Conservation (phyloP, 225 moss, liverwort and hornwort species). For the Neckera pumila region DNA sequence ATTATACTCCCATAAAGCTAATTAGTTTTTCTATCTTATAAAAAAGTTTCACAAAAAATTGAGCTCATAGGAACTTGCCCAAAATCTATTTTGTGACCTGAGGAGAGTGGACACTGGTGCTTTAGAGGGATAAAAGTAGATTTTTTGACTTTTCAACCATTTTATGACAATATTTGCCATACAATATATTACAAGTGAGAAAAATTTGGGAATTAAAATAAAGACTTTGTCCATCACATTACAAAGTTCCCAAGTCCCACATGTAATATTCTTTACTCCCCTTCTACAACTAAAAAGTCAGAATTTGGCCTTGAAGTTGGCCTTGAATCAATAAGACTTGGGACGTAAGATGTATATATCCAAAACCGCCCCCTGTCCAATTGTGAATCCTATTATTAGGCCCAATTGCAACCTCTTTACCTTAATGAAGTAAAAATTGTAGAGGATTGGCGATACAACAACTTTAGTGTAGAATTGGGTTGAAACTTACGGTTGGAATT, state of each 20-base stretch:
- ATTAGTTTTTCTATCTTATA: too few species aligned
- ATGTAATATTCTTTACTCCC: background rate
- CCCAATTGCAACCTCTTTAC: background rate
- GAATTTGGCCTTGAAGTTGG: too few species aligned
- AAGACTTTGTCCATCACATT: background rate
- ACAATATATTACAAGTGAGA: too few species aligned
- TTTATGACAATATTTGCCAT: too few species aligned
- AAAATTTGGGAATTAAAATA: background rate
- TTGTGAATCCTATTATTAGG: too few species aligned
- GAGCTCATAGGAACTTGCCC: too few species aligned
- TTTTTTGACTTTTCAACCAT: too few species aligned
- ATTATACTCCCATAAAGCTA: too few species aligned
- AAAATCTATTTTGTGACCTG: too few species aligned
- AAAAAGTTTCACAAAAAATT: too few species aligned
- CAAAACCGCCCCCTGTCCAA: background rate
- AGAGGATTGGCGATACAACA: accelerated
- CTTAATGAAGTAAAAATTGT: background rate
- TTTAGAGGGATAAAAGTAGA: too few species aligned
- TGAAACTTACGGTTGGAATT: background rate
- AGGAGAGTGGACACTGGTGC: too few species aligned
- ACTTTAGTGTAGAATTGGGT: background rate
- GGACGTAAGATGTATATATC: background rate
- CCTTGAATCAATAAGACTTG: background rate
- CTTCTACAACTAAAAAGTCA: background rate
- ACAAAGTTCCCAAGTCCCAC: background rate